Percentiles rank a stretch among this genome's conserved stretches.
Conservation (phyloP, 192 early-diverging fungal species). For the Coemansia sp. region DNA sequence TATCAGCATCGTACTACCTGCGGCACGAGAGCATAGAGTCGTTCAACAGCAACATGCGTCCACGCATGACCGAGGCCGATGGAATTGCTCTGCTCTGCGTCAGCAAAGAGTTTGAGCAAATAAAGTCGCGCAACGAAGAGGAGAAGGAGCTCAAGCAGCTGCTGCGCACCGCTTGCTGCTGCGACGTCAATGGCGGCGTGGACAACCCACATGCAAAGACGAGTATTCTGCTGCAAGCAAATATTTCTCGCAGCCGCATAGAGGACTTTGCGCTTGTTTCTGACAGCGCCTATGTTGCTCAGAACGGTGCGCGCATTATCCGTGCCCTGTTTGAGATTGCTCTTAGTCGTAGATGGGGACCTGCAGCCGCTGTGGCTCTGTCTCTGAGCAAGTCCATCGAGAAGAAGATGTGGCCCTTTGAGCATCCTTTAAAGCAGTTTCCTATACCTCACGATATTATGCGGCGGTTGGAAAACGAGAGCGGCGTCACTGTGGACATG, state of each 20-base stretch:
- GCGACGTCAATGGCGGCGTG: slow-evolving; percentile 81
- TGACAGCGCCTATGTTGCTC: slow-evolving; percentile 89
- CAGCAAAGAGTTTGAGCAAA: slow-evolving; percentile 92
- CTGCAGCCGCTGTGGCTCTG: slow-evolving; percentile 71
- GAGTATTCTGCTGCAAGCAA: slow-evolving; percentile 90
- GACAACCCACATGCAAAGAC: slow-evolving; percentile 89
- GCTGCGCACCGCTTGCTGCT: slow-evolving; percentile 72
- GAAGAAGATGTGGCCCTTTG: slow-evolving; percentile 87
- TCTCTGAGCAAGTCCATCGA: slow-evolving; percentile 88
- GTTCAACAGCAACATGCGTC: slow-evolving; percentile 83
- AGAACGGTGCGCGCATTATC: slow-evolving; percentile 90
- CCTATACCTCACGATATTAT: slow-evolving; percentile 68
- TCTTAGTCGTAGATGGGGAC: slow-evolving; percentile 86
- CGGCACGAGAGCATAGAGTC: slow-evolving; percentile 81
- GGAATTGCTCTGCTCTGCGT: slow-evolving; percentile 83
- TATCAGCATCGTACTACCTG: slow-evolving; percentile 92
- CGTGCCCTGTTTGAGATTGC: slow-evolving; percentile 97
- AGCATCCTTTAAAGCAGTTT: slow-evolving; percentile 87
- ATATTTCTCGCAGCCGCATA: slow-evolving; percentile 72
- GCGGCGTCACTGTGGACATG: slow-evolving; percentile 28
- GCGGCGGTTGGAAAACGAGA: slow-evolving; percentile 59
- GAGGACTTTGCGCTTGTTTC: slow-evolving; percentile 96
- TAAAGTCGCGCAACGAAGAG: slow-evolving; percentile 91
- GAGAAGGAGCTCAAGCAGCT: slow-evolving; percentile 72
- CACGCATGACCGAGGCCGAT: slow-evolving; percentile 93